Conservation (phyloP, 23 red algal genomes). For the Gracilaria domingensis region DNA sequence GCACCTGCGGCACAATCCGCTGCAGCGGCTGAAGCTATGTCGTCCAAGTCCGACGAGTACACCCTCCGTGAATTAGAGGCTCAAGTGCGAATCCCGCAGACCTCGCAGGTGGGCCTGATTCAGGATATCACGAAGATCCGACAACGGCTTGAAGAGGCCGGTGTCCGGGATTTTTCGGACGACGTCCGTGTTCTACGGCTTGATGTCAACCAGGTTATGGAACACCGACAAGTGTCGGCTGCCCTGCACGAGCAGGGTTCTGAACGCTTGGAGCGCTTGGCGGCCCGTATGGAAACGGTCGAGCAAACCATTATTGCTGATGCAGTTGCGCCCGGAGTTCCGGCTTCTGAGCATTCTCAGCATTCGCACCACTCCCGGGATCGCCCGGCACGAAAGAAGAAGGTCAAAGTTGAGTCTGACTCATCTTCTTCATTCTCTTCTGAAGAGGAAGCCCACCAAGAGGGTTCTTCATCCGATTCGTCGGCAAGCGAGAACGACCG, state of each 20-base stretch:
- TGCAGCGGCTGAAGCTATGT: background rate
- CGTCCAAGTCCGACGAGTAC: background rate
- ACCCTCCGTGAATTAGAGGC: background rate
- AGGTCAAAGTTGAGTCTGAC: background rate
- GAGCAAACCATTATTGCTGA: background rate
- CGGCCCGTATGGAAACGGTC: background rate
- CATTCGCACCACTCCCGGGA: too few relatives aligned
- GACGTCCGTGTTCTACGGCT: too few relatives aligned
- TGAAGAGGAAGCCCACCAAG: background rate
- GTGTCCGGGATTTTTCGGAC: too few relatives aligned
- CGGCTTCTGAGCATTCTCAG: too few relatives aligned
- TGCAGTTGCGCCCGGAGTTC: too few relatives aligned
- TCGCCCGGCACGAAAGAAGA: background rate
- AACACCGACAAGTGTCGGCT: too few relatives aligned
- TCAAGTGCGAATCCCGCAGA: background rate
- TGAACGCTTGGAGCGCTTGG: background rate
- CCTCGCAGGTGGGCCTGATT: background rate
- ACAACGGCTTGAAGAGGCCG: too few relatives aligned
- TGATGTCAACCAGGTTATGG: too few relatives aligned
- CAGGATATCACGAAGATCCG: background rate
- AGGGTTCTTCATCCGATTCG: background rate
- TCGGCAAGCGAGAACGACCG: background rate
- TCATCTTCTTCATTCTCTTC: background rate
- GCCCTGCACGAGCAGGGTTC: background rate
- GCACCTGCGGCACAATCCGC: background rate